Evolutionary conservation across 176 grass and related monocot genomes (phyloP).

Genomic region (Triticum urartu): DNA sequence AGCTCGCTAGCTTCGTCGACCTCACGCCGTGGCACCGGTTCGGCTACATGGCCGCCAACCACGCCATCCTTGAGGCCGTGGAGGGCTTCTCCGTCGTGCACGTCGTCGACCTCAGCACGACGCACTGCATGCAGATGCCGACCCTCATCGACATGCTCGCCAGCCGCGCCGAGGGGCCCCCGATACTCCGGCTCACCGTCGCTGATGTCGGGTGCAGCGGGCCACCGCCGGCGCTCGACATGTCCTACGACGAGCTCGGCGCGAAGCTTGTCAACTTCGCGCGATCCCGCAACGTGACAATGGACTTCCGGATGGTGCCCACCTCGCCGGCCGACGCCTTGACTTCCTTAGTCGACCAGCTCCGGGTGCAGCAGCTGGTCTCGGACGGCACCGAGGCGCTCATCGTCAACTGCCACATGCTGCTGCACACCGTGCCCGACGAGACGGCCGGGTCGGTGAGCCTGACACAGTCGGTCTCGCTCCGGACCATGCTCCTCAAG

Average conservation of each 20-base stretch:
- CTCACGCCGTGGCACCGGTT: conserved; percentile 98
- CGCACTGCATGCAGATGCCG: conserved; percentile 99
- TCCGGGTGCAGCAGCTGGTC: conserved; percentile 75
- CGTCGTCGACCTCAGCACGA: conserved; percentile 85
- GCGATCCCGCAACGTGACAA: conserved; percentile 61
- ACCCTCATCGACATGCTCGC: conserved; percentile 92
- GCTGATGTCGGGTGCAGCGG: conserved; percentile 29
- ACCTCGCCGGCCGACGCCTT: conserved; percentile 65
- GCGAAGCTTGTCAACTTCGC: conserved; percentile 77
- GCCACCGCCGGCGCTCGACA: conserved; percentile 60
- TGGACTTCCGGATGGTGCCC: conserved; percentile 78
- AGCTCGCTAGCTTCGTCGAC: conserved; percentile 86
- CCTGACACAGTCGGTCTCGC: conserved; percentile 42
- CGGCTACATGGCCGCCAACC: conserved; percentile 80
- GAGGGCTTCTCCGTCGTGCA: conserved; percentile 76
- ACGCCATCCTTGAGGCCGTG: conserved; percentile 75
- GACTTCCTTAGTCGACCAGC: conserved; percentile 60
- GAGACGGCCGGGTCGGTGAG: conserved; percentile 69
- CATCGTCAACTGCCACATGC: conserved; percentile 94
- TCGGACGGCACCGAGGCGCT: conserved; percentile 73
- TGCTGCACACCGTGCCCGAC: conserved; percentile 81
- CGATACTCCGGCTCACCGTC: conserved; percentile 72
- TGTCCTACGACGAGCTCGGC: conserved; percentile 85
- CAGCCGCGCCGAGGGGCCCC: conserved; percentile 65
- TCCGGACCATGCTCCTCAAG: conserved; percentile 86